Conservation (phyloP, 441 rosid species). For the Jatropha multifida region DNA sequence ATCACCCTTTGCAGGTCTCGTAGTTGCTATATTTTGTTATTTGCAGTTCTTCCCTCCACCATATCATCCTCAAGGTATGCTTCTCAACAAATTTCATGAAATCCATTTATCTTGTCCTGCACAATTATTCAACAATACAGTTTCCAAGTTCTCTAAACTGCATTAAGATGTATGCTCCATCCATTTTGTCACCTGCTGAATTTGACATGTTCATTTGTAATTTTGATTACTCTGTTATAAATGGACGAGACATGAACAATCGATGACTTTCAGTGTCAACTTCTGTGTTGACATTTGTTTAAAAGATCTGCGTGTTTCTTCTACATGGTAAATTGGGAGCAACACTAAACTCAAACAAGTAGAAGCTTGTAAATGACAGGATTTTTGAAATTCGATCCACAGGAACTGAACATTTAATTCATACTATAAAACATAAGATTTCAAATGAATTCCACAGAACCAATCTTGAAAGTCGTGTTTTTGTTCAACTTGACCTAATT, state of each 20-base stretch:
- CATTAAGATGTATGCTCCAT: not conserved
- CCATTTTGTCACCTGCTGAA: not conserved
- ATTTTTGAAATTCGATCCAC: no score
- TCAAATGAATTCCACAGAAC: no score
- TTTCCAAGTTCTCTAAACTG: not conserved
- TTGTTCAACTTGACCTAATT: not conserved
- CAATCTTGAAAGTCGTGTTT: no score
- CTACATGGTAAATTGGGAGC: not conserved
- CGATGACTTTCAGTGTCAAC: no score
- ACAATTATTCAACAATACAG: not conserved
- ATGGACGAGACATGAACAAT: no score
- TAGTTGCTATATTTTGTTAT: conserved; percentile 62
- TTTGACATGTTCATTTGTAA: not conserved
- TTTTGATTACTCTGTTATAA: not conserved
- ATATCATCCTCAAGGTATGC: conserved; percentile 53
- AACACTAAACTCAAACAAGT: not conserved
- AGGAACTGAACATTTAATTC: no score
- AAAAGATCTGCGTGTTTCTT: not conserved
- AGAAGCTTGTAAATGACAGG: not conserved
- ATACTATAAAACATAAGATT: no score
- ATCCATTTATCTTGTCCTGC: not conserved
- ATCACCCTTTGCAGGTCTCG: conserved; percentile 47
- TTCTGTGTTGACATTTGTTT: not conserved
- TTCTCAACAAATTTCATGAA: not conserved
- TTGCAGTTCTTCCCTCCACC: conserved; percentile 89